Conservation (phyloP, 805 yeast genomes). For the Grigorovia jiainica region DNA sequence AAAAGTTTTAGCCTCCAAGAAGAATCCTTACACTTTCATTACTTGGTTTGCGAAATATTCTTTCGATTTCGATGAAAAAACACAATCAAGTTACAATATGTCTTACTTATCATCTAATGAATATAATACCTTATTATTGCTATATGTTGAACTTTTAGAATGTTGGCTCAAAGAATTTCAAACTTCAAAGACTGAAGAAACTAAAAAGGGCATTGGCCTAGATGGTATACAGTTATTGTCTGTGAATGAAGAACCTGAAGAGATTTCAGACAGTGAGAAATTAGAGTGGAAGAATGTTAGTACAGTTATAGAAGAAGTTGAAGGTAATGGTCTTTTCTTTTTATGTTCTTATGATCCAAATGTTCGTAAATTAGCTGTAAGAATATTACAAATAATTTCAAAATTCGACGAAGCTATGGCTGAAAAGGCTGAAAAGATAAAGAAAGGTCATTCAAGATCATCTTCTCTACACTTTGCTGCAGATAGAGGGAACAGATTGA, state of each 20-base stretch:
- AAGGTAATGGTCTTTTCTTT: constrained; percentile 90
- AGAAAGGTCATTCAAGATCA: constrained; percentile 37
- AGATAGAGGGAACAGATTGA: constrained; percentile 64
- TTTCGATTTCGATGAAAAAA: constrained; percentile 68
- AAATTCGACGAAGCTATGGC: constrained; percentile 79
- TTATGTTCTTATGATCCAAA: constrained; percentile 78
- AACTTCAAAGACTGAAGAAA: constrained; percentile 24
- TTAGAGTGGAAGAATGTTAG: constrained; percentile 70
- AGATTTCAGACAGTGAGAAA: constrained; percentile 40
- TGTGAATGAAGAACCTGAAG: constrained; percentile 13
- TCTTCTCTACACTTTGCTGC: constrained; percentile 64
- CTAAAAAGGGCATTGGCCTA: constrained; percentile 24
- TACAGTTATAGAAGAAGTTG: constrained; percentile 87
- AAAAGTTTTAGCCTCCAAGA: constrained; percentile 54
- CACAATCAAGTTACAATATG: constrained; percentile 42
- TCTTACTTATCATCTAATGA: constrained; percentile 53
- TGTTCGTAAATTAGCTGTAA: constrained; percentile 65
- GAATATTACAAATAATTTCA: constrained; percentile 68
- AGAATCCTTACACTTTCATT: constrained; percentile 60
- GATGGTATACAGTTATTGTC: constrained; percentile 24
- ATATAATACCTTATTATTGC: constrained; percentile 48
- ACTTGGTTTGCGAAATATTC: constrained; percentile 72
- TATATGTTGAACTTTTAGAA: constrained; percentile 70
- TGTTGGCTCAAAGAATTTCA: constrained; percentile 73
- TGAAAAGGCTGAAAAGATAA: constrained; percentile 32